Percentiles rank a stretch among this genome's conserved stretches.
Evolutionary conservation across 768 basidiomycete genomes (phyloP).

Genomic region (Pleurotus tuoliensis): DNA sequence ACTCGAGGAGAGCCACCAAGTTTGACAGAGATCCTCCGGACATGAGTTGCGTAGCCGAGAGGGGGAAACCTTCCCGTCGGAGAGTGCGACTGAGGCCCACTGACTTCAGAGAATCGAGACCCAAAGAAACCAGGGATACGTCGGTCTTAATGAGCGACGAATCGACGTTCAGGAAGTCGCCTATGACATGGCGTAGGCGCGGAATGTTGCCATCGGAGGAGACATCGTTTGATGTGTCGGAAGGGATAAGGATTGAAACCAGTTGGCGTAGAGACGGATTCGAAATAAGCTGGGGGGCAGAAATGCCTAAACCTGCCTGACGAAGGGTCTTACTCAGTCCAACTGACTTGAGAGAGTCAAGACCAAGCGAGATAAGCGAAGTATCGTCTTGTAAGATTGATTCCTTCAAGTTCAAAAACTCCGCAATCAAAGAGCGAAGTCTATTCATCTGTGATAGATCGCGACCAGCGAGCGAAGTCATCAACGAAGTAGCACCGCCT

Average conservation of each 20-base stretch:
- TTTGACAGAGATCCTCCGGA: constrained; percentile 19
- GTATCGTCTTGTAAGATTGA: constrained; percentile 19
- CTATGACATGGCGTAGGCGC: constrained; percentile 15
- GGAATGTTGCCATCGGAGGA: not conserved
- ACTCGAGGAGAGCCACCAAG: constrained; percentile 10
- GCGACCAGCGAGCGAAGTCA: not conserved
- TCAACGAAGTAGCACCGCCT: not conserved
- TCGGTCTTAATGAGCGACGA: constrained; percentile 16
- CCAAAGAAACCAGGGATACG: constrained; percentile 40
- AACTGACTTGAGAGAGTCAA: constrained; percentile 46
- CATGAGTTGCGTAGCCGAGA: constrained; percentile 36
- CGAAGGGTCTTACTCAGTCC: constrained; percentile 34
- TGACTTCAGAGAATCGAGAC: constrained; percentile 44
- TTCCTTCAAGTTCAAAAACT: constrained; percentile 22
- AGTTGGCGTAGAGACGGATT: constrained; percentile 19
- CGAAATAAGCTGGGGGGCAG: constrained; percentile 35
- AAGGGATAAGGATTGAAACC: not conserved
- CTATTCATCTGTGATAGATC: not conserved
- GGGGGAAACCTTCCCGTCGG: constrained; percentile 24
- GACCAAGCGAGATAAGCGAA: constrained; percentile 41
- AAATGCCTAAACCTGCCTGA: constrained; percentile 27
- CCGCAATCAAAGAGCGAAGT: constrained; percentile 16
- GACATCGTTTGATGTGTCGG: not conserved
- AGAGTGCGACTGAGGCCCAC: constrained; percentile 37
- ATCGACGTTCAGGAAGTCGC: constrained; percentile 23